Base-by-base conservation (phyloP, 495 filamentous ascomycete genomes). In the Penicillium bovifimosum region DNA sequence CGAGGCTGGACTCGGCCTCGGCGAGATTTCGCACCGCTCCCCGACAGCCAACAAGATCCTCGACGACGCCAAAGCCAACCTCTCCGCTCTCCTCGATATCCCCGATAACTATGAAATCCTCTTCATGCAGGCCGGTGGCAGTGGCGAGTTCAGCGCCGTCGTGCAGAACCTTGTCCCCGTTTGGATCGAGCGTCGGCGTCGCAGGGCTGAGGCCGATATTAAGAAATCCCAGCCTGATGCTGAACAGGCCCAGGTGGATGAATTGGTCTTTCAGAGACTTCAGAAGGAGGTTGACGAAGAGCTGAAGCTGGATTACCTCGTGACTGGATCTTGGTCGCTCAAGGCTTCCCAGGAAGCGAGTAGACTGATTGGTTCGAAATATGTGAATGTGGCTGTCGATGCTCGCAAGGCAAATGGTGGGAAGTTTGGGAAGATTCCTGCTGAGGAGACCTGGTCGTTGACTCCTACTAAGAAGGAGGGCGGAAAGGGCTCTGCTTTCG, bases 1-100 rank as follows among this genome's bases (percentile, higher is more conserved):
- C 20, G 76, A 83, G 65, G 87, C 81, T 50, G 91, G 91, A 39
- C 73, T 96, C 44, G 74, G 74, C 41, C 65, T 76, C 39, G 86
- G 86, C 53, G 91, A 96, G 67, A 88, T 95, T 68, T 91, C 86
- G 17, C 92, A 97, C 68, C 90, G 91, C 46, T 90, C 86, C n/a
- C 71, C 80, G 33, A 77, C 87, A 41, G 90, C 91, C 13, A 78
- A 73, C 47, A 77, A 83, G 18, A 86, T 91, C 58, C 76, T 90
- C 60, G 78, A 83, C 54, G 69, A 80, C 49, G 76, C 80, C 54
- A 87, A 87, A 58, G 76, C 78, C 31, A 79, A 82, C 61, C 75
- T 90, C n/a, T 74, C 76, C 18, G 69, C 67, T 11, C 86, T 88
- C 56, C 82, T 90, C 34, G 84, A 88, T 59, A 82, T 91, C 56